Conservation (phyloP, 768 basidiomycete genomes). For the Russula olivacea region DNA sequence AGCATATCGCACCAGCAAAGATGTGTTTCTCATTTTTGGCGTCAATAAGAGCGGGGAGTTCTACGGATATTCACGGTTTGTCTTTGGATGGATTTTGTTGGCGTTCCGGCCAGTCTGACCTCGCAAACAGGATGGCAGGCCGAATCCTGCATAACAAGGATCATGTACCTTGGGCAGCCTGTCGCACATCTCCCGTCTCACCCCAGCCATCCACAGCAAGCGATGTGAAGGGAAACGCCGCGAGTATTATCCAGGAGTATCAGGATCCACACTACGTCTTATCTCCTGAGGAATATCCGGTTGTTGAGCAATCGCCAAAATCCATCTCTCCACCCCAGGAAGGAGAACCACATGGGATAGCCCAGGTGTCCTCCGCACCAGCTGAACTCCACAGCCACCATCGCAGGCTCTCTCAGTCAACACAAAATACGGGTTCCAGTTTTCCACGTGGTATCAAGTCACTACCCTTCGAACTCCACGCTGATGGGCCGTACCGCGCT, state of each 20-base stretch:
- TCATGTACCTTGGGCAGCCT: conserved; percentile 50
- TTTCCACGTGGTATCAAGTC: conserved; percentile 13
- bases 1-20: conserved; percentile 84
- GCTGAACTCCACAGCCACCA: conserved; percentile 42
- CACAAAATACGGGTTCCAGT: conserved; percentile 31
- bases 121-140: conserved; percentile 56
- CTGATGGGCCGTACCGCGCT: conserved; percentile 38
- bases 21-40: conserved; percentile 86
- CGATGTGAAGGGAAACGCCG: neutral
- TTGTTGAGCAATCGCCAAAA: conserved; percentile 43
- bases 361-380: conserved; percentile 41
- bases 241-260: neutral
- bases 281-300: conserved; percentile 35
- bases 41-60: conserved; percentile 95
- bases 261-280: conserved; percentile 28
- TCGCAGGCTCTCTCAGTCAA: conserved; percentile 30
- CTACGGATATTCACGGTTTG: conserved; percentile 83
- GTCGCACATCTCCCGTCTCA: neutral
- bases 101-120: conserved; percentile 1
- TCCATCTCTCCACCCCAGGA: conserved; percentile 22
- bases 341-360: neutral
- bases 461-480: conserved; percentile 37
- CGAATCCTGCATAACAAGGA: conserved; percentile 49
- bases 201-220: neutral
- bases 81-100: conserved; percentile 13